Evolutionary conservation across 345 rosid genomes (phyloP).

Genomic region (Sonneratia caseolaris): DNA sequence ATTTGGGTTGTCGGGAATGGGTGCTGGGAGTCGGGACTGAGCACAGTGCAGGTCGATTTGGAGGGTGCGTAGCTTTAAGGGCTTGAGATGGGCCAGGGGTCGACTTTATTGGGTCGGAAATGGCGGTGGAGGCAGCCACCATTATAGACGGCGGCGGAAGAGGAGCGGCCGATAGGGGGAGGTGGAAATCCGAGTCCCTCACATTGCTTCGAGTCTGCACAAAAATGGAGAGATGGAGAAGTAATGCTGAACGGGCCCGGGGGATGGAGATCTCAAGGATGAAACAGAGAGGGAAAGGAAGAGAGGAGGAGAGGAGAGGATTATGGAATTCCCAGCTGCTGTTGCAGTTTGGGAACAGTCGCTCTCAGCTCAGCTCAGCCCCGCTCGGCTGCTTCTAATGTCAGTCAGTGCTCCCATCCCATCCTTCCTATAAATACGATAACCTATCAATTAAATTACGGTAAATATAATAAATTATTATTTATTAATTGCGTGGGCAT

Average conservation of each 20-base stretch:
- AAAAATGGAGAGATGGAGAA: neutral
- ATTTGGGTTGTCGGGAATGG: conserved; percentile 45
- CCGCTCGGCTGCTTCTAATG: neutral
- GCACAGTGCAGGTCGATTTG: neutral
- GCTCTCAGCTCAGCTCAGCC: neutral
- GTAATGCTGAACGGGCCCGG: neutral
- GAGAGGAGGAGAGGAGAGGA: neutral
- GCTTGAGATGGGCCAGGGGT: neutral
- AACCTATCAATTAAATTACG: too few species aligned
- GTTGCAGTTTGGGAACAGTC: neutral
- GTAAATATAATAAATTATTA: too few species aligned
- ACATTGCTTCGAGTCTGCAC: conserved; percentile 4
- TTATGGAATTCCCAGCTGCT: neutral
- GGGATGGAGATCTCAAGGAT: neutral
- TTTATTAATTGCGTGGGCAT: too few species aligned
- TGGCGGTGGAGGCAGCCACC: conserved; percentile 6
- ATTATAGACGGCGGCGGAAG: neutral
- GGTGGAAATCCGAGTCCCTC: neutral
- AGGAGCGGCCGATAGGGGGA: neutral
- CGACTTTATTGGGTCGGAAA: conserved; percentile 8
- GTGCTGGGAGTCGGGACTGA: neutral
- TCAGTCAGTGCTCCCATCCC: neutral
- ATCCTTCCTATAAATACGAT: too few species aligned
- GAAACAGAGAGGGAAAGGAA: neutral
- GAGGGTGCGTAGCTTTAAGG: neutral